Evolutionary conservation across 169 alveolate genomes (phyloP), one percentile per base, ranked within the genome.

Genomic region (Eimeria falciformis): DNA sequence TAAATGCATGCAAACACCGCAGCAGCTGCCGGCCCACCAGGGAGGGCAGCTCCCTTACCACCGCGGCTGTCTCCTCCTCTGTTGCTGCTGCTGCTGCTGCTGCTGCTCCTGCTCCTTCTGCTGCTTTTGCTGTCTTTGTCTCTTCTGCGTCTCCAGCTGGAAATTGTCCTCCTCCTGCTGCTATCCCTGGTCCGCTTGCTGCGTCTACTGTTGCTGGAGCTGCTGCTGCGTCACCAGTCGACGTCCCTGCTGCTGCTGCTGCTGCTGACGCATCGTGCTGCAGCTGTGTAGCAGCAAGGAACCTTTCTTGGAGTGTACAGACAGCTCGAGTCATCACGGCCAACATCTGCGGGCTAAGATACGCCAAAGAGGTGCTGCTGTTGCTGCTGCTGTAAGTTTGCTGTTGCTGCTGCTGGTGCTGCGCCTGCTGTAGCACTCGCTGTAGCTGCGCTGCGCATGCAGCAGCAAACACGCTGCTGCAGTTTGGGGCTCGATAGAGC

Each of bases 401-500:
- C 62, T 71, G 58, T 5, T 71, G 83, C 56, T 71, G 83, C 17
- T 71, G 83, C 83, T 71, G 83, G 29, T 71, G 83, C 58, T 71
- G 83, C 56, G 43, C 56, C 14, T 62, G 73, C 37, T n/a, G 73
- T 29, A 62, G 29, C 73, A 62, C 33, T n/a, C n/a, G 11, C 12
- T 40, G 58, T 33, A 71, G 58, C 56, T 71, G 33, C 3, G 23
- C 83, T 12, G 83, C 53, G 14, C 33, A 53, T 2, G 83, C 83
- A 71, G 83, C 83, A 71, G 83, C 83, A 33, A 71, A 71, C 29
- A 1, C 33, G 50, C 21, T 25, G 83, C 83, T 71, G 83, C 83
- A 71, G 83, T 71, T 29, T 9, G 83, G 83, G 43, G 2, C 83
- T 37, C 83, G n/a, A 37, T 71, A 71, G 33, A 71, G 83, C 7